A percentile compares a stretch with the other conserved stretches of the same genome.
Evolutionary conservation across 768 basidiomycete species (phyloP).

Genomic region (Filobasidium floriforme): DNA sequence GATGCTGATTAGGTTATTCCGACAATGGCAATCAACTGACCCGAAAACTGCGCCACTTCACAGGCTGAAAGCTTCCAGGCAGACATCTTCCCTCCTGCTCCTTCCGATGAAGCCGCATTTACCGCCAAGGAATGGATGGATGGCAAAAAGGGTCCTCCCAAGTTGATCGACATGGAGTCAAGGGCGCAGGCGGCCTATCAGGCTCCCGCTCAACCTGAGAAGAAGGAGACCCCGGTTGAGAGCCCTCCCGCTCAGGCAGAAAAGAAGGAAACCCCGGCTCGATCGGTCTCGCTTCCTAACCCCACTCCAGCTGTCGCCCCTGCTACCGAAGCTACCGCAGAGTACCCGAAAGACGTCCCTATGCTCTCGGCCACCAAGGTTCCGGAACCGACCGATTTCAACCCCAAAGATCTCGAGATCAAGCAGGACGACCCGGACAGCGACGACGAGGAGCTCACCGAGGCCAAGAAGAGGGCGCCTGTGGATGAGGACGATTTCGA

Average conservation of each 20-base stretch:
- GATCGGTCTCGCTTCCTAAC: conserved; percentile 27
- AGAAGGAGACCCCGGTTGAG: conserved; percentile 36
- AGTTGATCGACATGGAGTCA: conserved; percentile 70
- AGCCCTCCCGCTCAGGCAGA: conserved; percentile 36
- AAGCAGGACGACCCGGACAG: conserved; percentile 22
- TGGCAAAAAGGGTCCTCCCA: conserved; percentile 70
- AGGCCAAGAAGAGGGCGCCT: conserved; percentile 22
- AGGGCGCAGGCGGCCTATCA: conserved; percentile 45
- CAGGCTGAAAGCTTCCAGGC: conserved; percentile 93
- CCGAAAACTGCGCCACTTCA: neutral
- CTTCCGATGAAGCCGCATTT: conserved; percentile 69
- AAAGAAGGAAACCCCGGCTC: conserved; percentile 23
- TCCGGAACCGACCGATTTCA: conserved; percentile 10
- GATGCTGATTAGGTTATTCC: neutral
- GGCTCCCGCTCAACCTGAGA: conserved; percentile 18
- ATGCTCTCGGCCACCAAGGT: conserved; percentile 10
- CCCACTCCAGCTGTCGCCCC: conserved; percentile 35
- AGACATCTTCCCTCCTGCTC: conserved; percentile 91
- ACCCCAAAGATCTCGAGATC: conserved; percentile 20
- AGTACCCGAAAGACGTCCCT: conserved; percentile 18
- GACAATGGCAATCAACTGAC: conserved; percentile 5
- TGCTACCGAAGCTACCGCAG: conserved; percentile 42
- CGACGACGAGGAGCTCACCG: conserved; percentile 19
- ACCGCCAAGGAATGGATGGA: conserved; percentile 74
- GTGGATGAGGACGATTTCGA: conserved; percentile 19